These are phyloP conservation scores for Leccinum variabile DNA, from an alignment of 1,284 basidiomycete species.

Conservation along the genomic window DNA sequence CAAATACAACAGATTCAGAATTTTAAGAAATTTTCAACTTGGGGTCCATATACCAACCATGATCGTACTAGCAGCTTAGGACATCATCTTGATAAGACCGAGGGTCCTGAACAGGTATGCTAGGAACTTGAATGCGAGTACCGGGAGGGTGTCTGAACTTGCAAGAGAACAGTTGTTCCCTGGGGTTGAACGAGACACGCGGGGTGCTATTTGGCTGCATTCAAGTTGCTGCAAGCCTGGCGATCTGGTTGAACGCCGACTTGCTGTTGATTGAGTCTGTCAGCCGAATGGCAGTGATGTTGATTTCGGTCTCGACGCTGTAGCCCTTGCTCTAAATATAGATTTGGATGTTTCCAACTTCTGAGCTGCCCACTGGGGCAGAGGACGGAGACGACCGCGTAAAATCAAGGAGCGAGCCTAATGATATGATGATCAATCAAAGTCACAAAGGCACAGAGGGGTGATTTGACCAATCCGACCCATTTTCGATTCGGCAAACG, in stretches of 20 bases:
- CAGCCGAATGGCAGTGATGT: not conserved
- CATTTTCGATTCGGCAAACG: not conserved
- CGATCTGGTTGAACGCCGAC: conserved; percentile 1
- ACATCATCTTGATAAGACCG: not conserved
- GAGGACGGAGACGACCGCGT: too few relatives aligned
- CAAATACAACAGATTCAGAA: too few relatives aligned
- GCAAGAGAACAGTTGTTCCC: not conserved
- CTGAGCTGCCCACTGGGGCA: too few relatives aligned
- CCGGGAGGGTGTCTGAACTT: not conserved
- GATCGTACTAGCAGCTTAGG: not conserved
- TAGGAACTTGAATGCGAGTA: not conserved
- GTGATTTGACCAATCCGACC: not conserved
- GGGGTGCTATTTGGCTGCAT: not conserved
- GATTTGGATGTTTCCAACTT: too few relatives aligned
- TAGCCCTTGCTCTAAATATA: not conserved
- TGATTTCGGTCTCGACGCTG: not conserved
- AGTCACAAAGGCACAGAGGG: not conserved
- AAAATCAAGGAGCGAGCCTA: not conserved
- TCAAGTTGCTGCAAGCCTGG: too few relatives aligned
- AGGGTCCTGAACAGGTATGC: not conserved
- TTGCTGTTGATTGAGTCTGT: too few relatives aligned
- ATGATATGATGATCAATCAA: not conserved
- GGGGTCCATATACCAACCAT: not conserved
- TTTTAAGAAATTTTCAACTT: too few relatives aligned
- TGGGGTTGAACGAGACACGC: not conserved